These are phyloP conservation scores for Cinchona pubescens DNA, from an alignment of 257 asterid genomes.

Conservation along the genomic window DNA sequence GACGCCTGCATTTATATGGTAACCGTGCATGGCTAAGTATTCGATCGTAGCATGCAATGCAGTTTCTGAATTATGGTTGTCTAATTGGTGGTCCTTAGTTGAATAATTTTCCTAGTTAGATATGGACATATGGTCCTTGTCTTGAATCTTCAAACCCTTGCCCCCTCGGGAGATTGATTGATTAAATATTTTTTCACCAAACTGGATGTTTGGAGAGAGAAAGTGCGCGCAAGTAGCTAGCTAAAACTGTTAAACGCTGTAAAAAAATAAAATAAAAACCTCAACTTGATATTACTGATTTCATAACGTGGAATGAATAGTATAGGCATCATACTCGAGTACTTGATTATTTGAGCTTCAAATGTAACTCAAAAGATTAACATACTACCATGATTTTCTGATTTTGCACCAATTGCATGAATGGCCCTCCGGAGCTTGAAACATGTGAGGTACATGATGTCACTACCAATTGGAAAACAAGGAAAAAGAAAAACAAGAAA, in stretches of 20 bases:
- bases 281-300: too few relatives aligned
- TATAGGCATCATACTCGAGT: too few relatives aligned
- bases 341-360: not conserved
- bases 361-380: not conserved
- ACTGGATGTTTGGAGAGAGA: too few relatives aligned
- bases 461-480: not conserved
- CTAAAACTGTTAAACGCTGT: too few relatives aligned
- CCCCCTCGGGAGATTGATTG: not conserved
- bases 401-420: not conserved
- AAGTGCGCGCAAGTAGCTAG: too few relatives aligned
- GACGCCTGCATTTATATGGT: slow-evolving; percentile 1
- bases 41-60: not conserved
- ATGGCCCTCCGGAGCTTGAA: not conserved
- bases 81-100: slow-evolving; percentile 1
- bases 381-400: not conserved
- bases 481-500: not conserved
- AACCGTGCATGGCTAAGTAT: not conserved
- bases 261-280: too few relatives aligned
- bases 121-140: not conserved
- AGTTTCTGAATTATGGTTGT: not conserved
- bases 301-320: too few relatives aligned
- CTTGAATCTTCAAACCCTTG: not conserved
- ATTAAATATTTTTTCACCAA: not conserved
- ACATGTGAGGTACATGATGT: slow-evolving; percentile 7
- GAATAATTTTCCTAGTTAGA: not conserved